phyloP scores from a whole-genome alignment of 495 filamentous ascomycete species.

The Astrothelium subdiscretum region DNA sequence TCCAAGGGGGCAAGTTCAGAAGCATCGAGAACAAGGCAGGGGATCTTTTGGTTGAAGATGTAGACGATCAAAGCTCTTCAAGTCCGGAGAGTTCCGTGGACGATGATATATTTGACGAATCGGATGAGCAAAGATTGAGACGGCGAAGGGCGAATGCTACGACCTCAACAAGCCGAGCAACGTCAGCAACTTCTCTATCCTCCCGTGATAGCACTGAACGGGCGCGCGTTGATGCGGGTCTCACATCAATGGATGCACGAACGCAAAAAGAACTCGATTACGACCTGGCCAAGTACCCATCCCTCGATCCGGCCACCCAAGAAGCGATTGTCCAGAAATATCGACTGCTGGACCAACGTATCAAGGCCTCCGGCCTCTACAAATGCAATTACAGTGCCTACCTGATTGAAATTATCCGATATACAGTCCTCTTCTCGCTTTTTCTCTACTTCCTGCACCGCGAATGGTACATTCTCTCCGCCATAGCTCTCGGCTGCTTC shows the following conservation, averaged over 20 bases:
- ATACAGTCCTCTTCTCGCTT: constrained; percentile 54
- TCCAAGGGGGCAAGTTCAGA: constrained; percentile 83
- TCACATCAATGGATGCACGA: constrained; percentile 58
- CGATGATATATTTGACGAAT: neutral
- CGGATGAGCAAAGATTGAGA: neutral
- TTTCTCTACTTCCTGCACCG: constrained; percentile 52
- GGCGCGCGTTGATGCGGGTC: constrained; percentile 5
- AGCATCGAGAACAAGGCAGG: constrained; percentile 32
- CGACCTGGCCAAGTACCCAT: constrained; percentile 72
- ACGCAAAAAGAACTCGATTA: constrained; percentile 65
- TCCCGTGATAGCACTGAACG: constrained; percentile 5
- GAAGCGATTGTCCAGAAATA: constrained; percentile 71
- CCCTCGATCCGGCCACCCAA: constrained; percentile 65
- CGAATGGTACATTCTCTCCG: constrained; percentile 66
- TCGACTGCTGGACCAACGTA: constrained; percentile 54
- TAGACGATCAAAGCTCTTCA: constrained; percentile 30
- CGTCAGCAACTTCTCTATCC: constrained; percentile 33
- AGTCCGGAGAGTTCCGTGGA: constrained; percentile 35
- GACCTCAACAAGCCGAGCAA: constrained; percentile 4
- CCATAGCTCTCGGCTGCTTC: constrained; percentile 65
- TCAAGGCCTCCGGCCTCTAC: constrained; percentile 67
- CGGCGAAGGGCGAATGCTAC: neutral
- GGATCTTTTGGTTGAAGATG: neutral
- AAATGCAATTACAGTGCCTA: constrained; percentile 80
- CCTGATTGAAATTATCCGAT: constrained; percentile 62